phyloP scores from a whole-genome alignment of 768 basidiomycete species.

The Boletus vermiculosoides region DNA sequence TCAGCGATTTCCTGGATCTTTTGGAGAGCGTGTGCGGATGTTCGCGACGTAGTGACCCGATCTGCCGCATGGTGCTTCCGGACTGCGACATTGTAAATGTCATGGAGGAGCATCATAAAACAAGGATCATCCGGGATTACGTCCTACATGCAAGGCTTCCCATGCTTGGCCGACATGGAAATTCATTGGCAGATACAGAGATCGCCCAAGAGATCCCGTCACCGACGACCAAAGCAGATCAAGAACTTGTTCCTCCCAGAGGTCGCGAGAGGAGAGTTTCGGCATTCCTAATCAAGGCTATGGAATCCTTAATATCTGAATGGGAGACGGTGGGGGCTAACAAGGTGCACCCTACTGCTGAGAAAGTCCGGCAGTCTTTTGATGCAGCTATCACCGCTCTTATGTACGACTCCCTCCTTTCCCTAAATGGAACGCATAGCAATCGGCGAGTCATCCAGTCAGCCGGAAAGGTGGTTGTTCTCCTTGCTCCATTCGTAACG shows the following conservation, averaged over 20 bases:
- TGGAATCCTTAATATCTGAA: slow-evolving; percentile 50
- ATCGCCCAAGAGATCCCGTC: slow-evolving; percentile 6
- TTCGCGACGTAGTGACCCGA: slow-evolving; percentile 42
- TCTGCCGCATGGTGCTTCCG: slow-evolving; percentile 59
- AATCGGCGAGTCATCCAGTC: slow-evolving; percentile 63
- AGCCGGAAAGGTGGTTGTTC: slow-evolving; percentile 53
- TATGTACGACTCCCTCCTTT: slow-evolving; percentile 64
- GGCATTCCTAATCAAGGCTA: slow-evolving; percentile 56
- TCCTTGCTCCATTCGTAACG: slow-evolving; percentile 42
- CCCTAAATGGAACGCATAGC: slow-evolving; percentile 59
- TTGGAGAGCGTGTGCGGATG: slow-evolving; percentile 65
- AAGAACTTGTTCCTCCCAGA: slow-evolving; percentile 45
- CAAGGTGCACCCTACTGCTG: slow-evolving; percentile 47
- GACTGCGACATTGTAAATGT: slow-evolving; percentile 63
- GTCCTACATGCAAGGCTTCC: slow-evolving; percentile 66
- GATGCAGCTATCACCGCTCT: slow-evolving; percentile 69
- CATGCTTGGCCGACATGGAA: slow-evolving; percentile 24
- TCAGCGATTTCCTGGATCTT: slow-evolving; percentile 61
- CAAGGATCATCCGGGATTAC: slow-evolving; percentile 65
- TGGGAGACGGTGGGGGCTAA: slow-evolving; percentile 45
- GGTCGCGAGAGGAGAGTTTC: slow-evolving; percentile 63
- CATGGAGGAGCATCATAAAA: slow-evolving; percentile 56
- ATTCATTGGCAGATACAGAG: neutral
- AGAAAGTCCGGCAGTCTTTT: slow-evolving; percentile 61
- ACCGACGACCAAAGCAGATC: slow-evolving; percentile 10